Percentiles rank a stretch among this genome's conserved stretches.
These are phyloP conservation scores for Podila verticillata DNA, from an alignment of 192 early-diverging fungal genomes.

Conservation along the genomic window DNA sequence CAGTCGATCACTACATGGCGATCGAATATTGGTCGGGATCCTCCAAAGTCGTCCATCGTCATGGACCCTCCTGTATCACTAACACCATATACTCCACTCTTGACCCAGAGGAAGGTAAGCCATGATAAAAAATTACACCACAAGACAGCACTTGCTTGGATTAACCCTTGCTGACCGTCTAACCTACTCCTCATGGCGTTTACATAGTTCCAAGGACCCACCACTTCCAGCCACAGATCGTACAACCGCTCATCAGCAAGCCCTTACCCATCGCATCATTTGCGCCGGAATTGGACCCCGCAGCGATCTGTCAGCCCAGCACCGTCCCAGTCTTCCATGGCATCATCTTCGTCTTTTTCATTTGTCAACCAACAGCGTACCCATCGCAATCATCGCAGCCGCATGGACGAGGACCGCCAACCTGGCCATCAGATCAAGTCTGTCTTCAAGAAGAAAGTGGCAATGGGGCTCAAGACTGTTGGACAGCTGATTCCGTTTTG, in stretches of 20 bases:
- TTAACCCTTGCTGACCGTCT: too few relatives aligned
- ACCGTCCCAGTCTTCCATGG: background rate
- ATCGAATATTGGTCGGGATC: background rate
- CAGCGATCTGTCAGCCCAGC: background rate
- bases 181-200: too few relatives aligned
- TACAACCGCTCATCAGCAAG: too few relatives aligned
- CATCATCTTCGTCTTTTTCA: constrained; percentile 9
- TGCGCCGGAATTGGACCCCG: background rate
- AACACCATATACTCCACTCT: too few relatives aligned
- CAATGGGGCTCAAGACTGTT: constrained; percentile 24
- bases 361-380: constrained; percentile 17
- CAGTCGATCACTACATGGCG: background rate
- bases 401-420: background rate
- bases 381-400: constrained; percentile 9
- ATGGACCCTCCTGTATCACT: background rate
- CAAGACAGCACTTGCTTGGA: too few relatives aligned
- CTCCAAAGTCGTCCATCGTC: background rate
- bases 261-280: background rate
- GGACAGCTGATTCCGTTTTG: constrained; percentile 35
- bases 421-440: constrained; percentile 30
- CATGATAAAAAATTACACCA: too few relatives aligned
- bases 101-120: background rate
- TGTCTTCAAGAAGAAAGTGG: constrained; percentile 33
- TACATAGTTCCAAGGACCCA: background rate
- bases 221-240: background rate